These are phyloP conservation scores for Metarhizium humberi DNA, from an alignment of 2,329 filamentous ascomycete genomes.

Conservation along the genomic window DNA sequence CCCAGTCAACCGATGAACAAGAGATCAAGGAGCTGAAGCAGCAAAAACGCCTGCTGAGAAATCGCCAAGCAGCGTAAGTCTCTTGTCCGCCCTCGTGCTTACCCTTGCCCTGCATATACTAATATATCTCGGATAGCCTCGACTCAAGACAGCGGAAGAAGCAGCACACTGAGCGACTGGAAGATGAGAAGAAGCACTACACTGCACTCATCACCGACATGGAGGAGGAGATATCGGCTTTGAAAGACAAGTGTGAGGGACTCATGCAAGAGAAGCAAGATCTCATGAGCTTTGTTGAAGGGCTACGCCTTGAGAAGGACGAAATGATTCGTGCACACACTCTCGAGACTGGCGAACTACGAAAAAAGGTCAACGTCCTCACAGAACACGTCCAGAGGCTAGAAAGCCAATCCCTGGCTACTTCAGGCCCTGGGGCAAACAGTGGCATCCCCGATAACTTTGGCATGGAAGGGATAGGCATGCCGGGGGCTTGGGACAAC, in stretches of 20 bases:
- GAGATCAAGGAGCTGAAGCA: conserved; percentile 98
- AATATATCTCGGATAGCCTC: conserved; percentile 45
- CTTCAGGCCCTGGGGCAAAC: conserved; percentile 31
- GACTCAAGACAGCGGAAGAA: conserved; percentile 97
- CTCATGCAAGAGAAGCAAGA: conserved; percentile 66
- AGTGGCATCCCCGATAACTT: conserved; percentile 63
- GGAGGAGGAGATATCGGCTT: conserved; percentile 64
- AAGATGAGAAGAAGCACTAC: conserved; percentile 93
- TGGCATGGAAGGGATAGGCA: conserved; percentile 74
- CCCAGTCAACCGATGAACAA: conserved; percentile 78
- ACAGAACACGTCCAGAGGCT: conserved; percentile 62
- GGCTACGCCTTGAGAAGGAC: conserved; percentile 77
- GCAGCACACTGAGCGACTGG: conserved; percentile 91
- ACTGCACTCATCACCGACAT: conserved; percentile 66
- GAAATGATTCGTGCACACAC: conserved; percentile 84
- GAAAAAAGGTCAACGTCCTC: conserved; percentile 84
- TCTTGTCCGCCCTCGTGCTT: conserved; percentile 1
- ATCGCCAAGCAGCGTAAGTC: conserved; percentile 89
- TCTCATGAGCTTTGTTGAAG: conserved; percentile 65
- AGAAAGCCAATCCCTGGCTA: conserved; percentile 45
- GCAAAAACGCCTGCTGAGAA: conserved; percentile 88
- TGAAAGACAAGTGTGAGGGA: conserved; percentile 62
- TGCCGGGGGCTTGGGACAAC: conserved; percentile 76
- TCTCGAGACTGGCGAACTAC: conserved; percentile 79
- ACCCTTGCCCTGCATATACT: background rate